Evolutionary conservation across 208 protist species (phyloP).

Genomic region (Leishmania aethiopica): DNA sequence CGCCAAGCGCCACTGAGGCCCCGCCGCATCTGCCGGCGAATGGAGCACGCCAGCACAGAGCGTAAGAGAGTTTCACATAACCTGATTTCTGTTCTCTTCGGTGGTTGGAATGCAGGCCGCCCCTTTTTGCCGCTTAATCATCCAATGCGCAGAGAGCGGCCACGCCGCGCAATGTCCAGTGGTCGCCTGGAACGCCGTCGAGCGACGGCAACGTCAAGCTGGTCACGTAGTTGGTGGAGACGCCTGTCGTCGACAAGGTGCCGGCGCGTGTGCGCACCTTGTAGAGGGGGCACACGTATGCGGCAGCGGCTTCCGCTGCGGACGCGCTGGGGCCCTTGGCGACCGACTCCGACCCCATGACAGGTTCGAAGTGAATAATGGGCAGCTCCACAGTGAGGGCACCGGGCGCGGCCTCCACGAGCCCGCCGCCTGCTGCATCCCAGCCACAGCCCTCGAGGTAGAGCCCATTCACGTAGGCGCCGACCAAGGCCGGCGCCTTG

Average conservation of each 20-base stretch:
- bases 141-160: slow-evolving; percentile 91
- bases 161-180: slow-evolving; percentile 93
- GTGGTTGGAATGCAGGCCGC: neutral
- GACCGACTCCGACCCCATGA: slow-evolving; percentile 41
- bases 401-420: slow-evolving; percentile 84
- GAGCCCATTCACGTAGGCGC: slow-evolving; percentile 92
- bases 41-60: neutral
- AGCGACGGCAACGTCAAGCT: slow-evolving; percentile 74
- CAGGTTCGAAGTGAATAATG: slow-evolving; percentile 88
- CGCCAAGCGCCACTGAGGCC: neutral
- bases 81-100: neutral
- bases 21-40: neutral
- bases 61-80: neutral
- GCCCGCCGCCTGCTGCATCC: slow-evolving; percentile 40
- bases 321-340: slow-evolving; percentile 7
- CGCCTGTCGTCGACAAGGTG: slow-evolving; percentile 87
- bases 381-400: slow-evolving; percentile 84
- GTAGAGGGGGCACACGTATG: slow-evolving; percentile 93
- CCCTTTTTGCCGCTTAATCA: slow-evolving; percentile 36
- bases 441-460: slow-evolving; percentile 91
- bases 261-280: slow-evolving; percentile 91
- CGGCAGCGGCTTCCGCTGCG: slow-evolving; percentile 2
- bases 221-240: slow-evolving; percentile 93
- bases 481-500: slow-evolving; percentile 41
- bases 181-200: slow-evolving; percentile 55